Evolutionary conservation across 768 basidiomycete species (phyloP), one percentile per base, ranked within the genome.

Genomic region (Collybia sordida): DNA sequence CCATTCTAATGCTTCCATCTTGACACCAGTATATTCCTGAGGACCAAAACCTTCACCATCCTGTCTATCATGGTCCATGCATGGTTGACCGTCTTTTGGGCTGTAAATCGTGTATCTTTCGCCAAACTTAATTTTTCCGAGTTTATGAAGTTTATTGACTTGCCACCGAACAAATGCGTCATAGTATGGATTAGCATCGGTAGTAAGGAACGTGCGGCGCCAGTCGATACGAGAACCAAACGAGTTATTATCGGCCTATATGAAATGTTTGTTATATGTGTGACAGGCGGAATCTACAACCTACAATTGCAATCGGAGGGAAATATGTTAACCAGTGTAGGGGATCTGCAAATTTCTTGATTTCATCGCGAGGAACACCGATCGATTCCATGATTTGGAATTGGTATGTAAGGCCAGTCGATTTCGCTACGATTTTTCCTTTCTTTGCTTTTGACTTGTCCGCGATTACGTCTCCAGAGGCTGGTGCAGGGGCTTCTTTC

Each of bases 301-400:
- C 54, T 57, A 90, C 88, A 46, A 83, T 83, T 51, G 95, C 94
- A 61, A 98, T 96, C 22, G 95, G 96, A 41, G 97, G 97, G 78
- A 98, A 99, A 71, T 92, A 90, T 22, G 80, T 78, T 62, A 95
- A 72, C 97, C 97, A 99, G 67, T 95, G 74, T 50, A 83, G 71
- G n/a, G 97, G 90, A 64, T 99, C 95, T 2, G 95, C 93, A 59
- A 99, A 99, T 63, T 90, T 88, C 70, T 97, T 97, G 72, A 98
- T 92, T 59, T 98, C 93, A 9, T 75, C 67, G 35, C 88, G 81
- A 11, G 94, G 91, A 4, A 98, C 86, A 42, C 90, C 86, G 57
- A 97, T 91, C 36, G 92, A 89, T 63, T 95, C 88, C 86, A 98
- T 88, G 67, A 98, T 98, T 77, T 98, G 97, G 80, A 98, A 99